Evolutionary conservation across 2,329 filamentous ascomycete genomes (phyloP), one percentile per base, ranked within the genome.

Genomic region (Cladophialophora carrionii): DNA sequence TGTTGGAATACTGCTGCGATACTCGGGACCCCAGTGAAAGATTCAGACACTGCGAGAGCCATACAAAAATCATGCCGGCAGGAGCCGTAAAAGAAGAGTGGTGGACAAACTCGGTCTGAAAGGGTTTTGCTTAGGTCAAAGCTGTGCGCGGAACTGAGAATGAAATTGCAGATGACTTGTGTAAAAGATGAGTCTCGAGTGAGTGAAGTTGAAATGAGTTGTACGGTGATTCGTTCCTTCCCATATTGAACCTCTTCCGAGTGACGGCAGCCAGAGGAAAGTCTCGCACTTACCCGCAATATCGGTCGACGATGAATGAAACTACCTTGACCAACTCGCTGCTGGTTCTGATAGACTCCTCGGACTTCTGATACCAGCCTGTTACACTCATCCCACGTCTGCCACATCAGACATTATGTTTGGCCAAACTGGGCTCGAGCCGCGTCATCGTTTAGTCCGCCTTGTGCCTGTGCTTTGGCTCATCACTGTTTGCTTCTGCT

Each of bases 391-490:
- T 7, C 6, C 14, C 2, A 29, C 26, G 12, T 51, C 48, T 51
- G 48, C 48, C 10, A 24, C 8, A 29, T 17, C 48, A 51, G 48
- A 51, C 22, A 51, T 29, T 20, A 51, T 51, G 48, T 26, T 20
- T n/a, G 22, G 22, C 46, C 41, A 24, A n/a, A 60, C 37, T n/a
- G 29, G 24, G 10, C 14, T 37, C 20, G 29, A 34, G 12, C 14
- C 57, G 10, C 12, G 6, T 26, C 24, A n/a, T 4, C 9, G 53
- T 32, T 24, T 37, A 26, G 22, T 55, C 24, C 34, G 14, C 48
- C 32, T 54, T 17, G 34, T 61, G 17, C 51, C 43, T 53, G 29
- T 66, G 56, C 37, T 63, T 41, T 54, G 59, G 20, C 46, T 63
- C 26, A n/a, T 65, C 17, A 49, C 57, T 49, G 4, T 52, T 48